These are phyloP conservation scores for Ogataea henricii DNA, from an alignment of 805 yeast species.

Conservation along the genomic window DNA sequence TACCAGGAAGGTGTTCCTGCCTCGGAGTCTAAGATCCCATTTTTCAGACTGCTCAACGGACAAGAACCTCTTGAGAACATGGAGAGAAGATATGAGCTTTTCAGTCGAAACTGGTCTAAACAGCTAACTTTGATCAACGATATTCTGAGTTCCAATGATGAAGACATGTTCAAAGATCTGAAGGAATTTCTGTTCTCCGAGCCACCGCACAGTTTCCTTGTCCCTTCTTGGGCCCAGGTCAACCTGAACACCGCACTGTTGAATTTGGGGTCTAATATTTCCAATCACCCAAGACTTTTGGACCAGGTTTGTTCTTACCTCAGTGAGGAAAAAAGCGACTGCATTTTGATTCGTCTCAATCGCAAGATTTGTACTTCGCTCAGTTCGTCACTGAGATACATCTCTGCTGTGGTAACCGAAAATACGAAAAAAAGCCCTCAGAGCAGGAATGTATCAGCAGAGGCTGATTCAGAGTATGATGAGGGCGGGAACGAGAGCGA, in stretches of 20 bases:
- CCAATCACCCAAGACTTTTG: slow-evolving; percentile 41
- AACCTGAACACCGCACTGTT: slow-evolving; percentile 40
- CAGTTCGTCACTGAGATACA: slow-evolving; percentile 37
- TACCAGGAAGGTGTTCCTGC: slow-evolving; percentile 25
- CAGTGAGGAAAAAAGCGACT: slow-evolving; percentile 10
- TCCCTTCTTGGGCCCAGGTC: slow-evolving; percentile 13
- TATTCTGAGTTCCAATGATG: slow-evolving; percentile 36
- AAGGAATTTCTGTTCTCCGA: slow-evolving; percentile 25
- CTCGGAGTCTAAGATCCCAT: slow-evolving; percentile 36
- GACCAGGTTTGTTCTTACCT: slow-evolving; percentile 29
- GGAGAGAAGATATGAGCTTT: slow-evolving; percentile 43
- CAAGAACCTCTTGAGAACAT: slow-evolving; percentile 42
- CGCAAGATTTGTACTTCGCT: slow-evolving; percentile 42
- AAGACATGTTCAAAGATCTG: slow-evolving; percentile 37
- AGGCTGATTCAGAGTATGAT: slow-evolving; percentile 10
- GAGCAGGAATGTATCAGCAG: slow-evolving; percentile 9
- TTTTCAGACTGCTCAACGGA: slow-evolving; percentile 45
- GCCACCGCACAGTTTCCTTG: slow-evolving; percentile 7
- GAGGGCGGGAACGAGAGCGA: slow-evolving; percentile 9
- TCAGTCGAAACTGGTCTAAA: slow-evolving; percentile 39
- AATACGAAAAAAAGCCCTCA: slow-evolving; percentile 8
- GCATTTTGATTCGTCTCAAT: slow-evolving; percentile 34
- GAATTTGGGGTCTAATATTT: slow-evolving; percentile 44
- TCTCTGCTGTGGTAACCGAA: slow-evolving; percentile 31
- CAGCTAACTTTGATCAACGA: slow-evolving; percentile 35